Conservation (phyloP, 2,329 filamentous ascomycete species). For the Ustulina deusta region DNA sequence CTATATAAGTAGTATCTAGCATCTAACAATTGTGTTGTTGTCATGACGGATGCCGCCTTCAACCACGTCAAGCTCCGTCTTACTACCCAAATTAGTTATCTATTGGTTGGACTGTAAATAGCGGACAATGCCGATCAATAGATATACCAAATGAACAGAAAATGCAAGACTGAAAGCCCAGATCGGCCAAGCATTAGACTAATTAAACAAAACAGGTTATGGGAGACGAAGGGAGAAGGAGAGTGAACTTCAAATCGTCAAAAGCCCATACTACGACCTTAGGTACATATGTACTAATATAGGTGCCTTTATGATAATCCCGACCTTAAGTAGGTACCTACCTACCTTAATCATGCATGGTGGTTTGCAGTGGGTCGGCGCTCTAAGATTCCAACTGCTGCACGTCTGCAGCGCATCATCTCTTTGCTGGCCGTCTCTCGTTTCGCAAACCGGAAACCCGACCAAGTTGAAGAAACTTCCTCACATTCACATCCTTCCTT, state of each 20-base stretch:
- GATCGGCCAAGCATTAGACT: too few species aligned
- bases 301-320: neutral
- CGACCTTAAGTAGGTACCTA: neutral
- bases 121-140: too few species aligned
- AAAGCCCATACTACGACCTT: neutral
- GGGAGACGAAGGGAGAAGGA: neutral
- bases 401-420: constrained; percentile 8
- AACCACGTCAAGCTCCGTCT: too few species aligned
- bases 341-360: constrained; percentile 9
- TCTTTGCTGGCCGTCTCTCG: constrained; percentile 21
- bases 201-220: too few species aligned
- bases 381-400: constrained; percentile 8
- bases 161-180: too few species aligned
- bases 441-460: constrained; percentile 27
- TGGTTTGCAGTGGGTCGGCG: constrained; percentile 16
- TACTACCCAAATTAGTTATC: too few species aligned
- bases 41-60: neutral
- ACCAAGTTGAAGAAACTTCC: neutral
- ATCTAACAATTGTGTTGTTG: neutral
- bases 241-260: constrained; percentile 8
- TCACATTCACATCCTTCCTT: neutral
- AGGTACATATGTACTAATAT: neutral
- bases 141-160: too few species aligned
- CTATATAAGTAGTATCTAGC: neutral
- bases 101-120: too few species aligned